These are phyloP conservation scores for Cornus controversa DNA, from an alignment of 148 eudicot species.

Conservation along the genomic window DNA sequence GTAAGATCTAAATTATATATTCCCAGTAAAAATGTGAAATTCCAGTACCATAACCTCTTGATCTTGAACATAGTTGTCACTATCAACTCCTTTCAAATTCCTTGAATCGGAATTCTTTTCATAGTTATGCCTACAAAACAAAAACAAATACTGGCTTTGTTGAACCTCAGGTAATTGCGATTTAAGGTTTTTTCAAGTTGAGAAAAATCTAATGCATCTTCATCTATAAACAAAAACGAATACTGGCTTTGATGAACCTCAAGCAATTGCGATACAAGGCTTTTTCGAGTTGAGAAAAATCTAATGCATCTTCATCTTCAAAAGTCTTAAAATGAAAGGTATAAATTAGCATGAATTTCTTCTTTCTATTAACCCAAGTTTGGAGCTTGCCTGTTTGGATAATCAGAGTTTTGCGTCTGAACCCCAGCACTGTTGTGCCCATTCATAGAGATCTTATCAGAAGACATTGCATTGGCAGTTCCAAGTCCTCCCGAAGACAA, in stretches of 20 bases:
- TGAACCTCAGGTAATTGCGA: neutral
- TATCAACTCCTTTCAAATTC: slow-evolving; percentile 40
- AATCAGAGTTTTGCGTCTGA: slow-evolving; percentile 15
- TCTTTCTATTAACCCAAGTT: neutral
- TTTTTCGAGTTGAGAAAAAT: neutral
- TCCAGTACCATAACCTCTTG: slow-evolving; percentile 52
- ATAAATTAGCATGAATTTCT: neutral
- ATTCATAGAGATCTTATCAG: slow-evolving; percentile 32
- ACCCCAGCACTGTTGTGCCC: slow-evolving; percentile 16
- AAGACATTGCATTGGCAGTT: slow-evolving; percentile 39
- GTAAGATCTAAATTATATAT: neutral
- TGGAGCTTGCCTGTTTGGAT: slow-evolving; percentile 21
- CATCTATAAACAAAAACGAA: slow-evolving; percentile 10
- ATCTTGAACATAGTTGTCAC: slow-evolving; percentile 31
- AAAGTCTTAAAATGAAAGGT: neutral
- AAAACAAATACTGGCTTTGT: slow-evolving; percentile 7
- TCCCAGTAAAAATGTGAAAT: neutral
- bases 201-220: neutral
- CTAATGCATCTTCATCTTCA: neutral
- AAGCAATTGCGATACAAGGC: neutral
- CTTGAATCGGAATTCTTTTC: slow-evolving; percentile 42
- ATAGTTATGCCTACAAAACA: slow-evolving; percentile 31
- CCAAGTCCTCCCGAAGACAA: slow-evolving; percentile 31
- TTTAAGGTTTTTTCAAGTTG: neutral
- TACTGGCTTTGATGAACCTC: neutral